These are phyloP conservation scores for Emmonsiellopsis sp. DNA, from an alignment of 2,329 filamentous ascomycete species.

Conservation along the genomic window DNA sequence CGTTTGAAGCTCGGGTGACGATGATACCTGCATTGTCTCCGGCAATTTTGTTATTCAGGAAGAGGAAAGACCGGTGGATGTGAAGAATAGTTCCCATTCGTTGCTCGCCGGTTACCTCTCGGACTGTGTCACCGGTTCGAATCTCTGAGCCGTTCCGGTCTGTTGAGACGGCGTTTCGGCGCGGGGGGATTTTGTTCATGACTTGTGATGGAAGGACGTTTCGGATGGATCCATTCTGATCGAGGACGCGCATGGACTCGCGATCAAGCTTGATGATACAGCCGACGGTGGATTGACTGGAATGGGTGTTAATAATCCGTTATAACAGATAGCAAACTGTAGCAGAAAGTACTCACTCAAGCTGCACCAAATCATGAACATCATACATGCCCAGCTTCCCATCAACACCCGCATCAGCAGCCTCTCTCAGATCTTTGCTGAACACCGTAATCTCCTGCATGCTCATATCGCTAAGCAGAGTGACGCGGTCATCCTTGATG, in stretches of 20 bases:
- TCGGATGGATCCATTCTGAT: constrained; percentile 77
- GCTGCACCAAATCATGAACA: constrained; percentile 86
- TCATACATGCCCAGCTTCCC: constrained; percentile 77
- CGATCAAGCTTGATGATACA: constrained; percentile 93
- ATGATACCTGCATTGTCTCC: constrained; percentile 86
- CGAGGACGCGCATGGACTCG: constrained; percentile 79
- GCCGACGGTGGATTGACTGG: constrained; percentile 71
- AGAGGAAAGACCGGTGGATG: constrained; percentile 87
- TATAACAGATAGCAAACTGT: background rate
- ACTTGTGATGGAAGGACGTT: constrained; percentile 86
- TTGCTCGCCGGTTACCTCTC: constrained; percentile 77
- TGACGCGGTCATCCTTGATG: constrained; percentile 85
- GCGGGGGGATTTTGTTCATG: constrained; percentile 74
- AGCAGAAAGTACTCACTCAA: constrained; percentile 52
- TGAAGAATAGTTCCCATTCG: constrained; percentile 85
- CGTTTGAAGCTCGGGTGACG: constrained; percentile 74
- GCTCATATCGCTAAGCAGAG: constrained; percentile 82
- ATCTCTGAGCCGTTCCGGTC: constrained; percentile 93
- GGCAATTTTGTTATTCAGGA: constrained; percentile 73
- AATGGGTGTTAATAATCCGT: background rate
- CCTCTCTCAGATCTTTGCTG: constrained; percentile 90
- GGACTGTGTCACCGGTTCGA: constrained; percentile 80
- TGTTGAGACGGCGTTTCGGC: constrained; percentile 78
- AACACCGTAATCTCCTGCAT: constrained; percentile 95
- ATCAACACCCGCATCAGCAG: constrained; percentile 81